phyloP scores from a whole-genome alignment of 257 asterid genomes.

The Nicotiana obtusifolia region DNA sequence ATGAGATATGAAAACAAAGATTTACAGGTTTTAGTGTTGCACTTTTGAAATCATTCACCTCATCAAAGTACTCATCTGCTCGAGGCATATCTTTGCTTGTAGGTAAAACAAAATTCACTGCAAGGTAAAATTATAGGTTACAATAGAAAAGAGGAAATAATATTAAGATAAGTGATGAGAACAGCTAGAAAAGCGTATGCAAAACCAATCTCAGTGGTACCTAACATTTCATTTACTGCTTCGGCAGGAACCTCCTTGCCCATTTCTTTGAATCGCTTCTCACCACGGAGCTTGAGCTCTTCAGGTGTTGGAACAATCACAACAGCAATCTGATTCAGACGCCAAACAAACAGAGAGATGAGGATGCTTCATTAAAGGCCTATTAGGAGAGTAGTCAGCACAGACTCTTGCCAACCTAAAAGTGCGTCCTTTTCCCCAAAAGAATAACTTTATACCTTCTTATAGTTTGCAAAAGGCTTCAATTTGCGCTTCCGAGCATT shows the following conservation, averaged over 20 bases:
- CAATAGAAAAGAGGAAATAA: background rate
- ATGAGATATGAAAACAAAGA: background rate
- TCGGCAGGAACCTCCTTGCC: slow-evolving; percentile 48
- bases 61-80: slow-evolving; percentile 20
- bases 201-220: slow-evolving; percentile 21
- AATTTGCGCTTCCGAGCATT: slow-evolving; percentile 52
- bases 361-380: background rate
- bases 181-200: slow-evolving; percentile 8
- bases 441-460: slow-evolving; percentile 29
- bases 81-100: slow-evolving; percentile 16
- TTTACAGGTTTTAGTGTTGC: background rate
- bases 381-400: background rate
- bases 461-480: slow-evolving; percentile 43
- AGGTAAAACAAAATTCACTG: slow-evolving; percentile 41
- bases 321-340: slow-evolving; percentile 43
- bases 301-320: slow-evolving; percentile 48
- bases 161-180: background rate
- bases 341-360: background rate
- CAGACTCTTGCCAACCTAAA: background rate
- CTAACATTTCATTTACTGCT: slow-evolving; percentile 48
- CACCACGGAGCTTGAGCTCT: slow-evolving; percentile 42
- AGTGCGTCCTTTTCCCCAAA: background rate
- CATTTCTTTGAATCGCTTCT: slow-evolving; percentile 39
- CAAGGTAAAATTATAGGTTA: slow-evolving; percentile 13
- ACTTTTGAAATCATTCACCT: slow-evolving; percentile 6